Evolutionary conservation across 257 asterid species (phyloP).

Genomic region (Striga asiatica): DNA sequence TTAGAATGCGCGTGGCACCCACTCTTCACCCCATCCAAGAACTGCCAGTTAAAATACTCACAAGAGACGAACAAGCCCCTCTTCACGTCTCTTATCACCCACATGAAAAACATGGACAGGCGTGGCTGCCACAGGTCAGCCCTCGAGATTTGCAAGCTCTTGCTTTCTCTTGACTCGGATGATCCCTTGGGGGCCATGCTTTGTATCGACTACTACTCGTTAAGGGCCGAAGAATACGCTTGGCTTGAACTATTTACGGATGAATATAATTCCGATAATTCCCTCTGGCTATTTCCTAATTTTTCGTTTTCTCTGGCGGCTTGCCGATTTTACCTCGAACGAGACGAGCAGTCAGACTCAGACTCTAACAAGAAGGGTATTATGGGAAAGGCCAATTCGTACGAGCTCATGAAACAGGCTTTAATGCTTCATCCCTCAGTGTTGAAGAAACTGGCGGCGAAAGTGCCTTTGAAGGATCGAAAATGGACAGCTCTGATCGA

Average conservation of each 20-base stretch:
- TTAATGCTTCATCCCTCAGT: conserved; percentile 84
- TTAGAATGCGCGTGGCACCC: conserved; percentile 97
- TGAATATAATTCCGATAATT: conserved; percentile 61
- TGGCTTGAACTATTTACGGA: conserved; percentile 80
- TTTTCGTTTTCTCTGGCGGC: conserved; percentile 73
- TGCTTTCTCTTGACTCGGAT: conserved; percentile 76
- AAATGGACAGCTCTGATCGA: conserved; percentile 44
- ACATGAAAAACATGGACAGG: conserved; percentile 91
- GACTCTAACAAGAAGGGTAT: conserved; percentile 6
- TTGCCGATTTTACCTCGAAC: conserved; percentile 66
- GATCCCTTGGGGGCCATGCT: conserved; percentile 80
- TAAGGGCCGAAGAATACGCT: conserved; percentile 73
- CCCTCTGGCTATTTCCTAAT: conserved; percentile 88
- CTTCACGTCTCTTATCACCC: conserved; percentile 61
- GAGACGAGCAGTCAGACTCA: conserved; percentile 12
- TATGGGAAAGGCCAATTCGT: conserved; percentile 39
- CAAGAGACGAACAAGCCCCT: conserved; percentile 75
- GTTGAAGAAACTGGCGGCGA: conserved; percentile 56
- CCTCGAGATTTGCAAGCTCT: conserved; percentile 79
- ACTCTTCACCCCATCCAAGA: conserved; percentile 54
- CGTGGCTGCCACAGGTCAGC: conserved; percentile 96
- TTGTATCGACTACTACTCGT: conserved; percentile 76
- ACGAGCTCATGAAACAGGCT: conserved; percentile 89
- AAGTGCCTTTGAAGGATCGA: conserved; percentile 80
- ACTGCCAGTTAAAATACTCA: conserved; percentile 53